phyloP scores from a whole-genome alignment of 225 moss, liverwort and hornwort species.

The Neckera pumila region DNA sequence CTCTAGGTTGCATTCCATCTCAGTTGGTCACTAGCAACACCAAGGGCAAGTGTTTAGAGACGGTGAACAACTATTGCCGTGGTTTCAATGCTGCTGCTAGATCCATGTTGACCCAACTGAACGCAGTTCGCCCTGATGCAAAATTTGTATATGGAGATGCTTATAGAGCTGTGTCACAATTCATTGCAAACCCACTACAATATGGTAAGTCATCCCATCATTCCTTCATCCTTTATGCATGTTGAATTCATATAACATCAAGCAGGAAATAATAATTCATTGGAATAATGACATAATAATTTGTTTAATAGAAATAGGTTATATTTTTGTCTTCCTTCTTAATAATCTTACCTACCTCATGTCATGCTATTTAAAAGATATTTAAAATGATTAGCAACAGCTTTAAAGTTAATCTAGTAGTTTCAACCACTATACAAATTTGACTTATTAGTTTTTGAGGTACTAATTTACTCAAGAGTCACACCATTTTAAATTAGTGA shows the following conservation, averaged over 20 bases:
- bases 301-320: not conserved
- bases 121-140: accelerated
- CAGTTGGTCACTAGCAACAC: not conserved
- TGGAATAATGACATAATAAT: not conserved
- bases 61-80: not conserved
- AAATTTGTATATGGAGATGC: not conserved
- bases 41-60: not conserved
- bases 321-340: not conserved
- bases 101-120: not conserved
- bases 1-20: not conserved
- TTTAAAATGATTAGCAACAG: not conserved
- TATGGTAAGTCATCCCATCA: not conserved
- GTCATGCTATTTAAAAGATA: accelerated
- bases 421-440: not conserved
- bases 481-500: not conserved
- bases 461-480: too few species aligned
- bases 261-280: not conserved
- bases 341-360: not conserved
- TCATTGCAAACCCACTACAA: accelerated
- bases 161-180: not conserved
- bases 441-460: not conserved
- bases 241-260: not conserved
- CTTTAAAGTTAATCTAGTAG: not conserved
- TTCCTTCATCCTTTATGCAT: not conserved
- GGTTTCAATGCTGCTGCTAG: not conserved